Percentiles rank a stretch among this genome's conserved stretches.
These are phyloP conservation scores for Cunninghamia lanceolata DNA, from an alignment of 75 land plant species.

Conservation along the genomic window DNA sequence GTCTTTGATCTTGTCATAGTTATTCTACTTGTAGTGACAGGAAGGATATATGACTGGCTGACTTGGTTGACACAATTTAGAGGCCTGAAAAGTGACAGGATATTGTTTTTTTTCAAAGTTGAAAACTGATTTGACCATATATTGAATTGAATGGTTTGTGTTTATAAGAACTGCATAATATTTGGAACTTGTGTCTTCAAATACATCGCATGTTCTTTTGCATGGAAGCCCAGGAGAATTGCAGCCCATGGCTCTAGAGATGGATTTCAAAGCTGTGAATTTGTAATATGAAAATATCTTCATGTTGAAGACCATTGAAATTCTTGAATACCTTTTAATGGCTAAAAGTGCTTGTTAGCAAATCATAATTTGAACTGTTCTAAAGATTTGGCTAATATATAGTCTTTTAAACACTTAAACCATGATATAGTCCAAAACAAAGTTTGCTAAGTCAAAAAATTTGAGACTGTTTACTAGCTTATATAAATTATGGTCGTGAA, in stretches of 20 bases:
- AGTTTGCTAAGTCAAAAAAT: background rate
- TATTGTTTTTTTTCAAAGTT: background rate
- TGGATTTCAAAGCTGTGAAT: background rate
- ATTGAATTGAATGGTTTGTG: slow-evolving; percentile 3
- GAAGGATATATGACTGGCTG: background rate
- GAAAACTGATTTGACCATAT: slow-evolving; percentile 9
- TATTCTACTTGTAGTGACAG: background rate
- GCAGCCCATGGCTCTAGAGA: background rate
- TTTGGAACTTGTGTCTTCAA: background rate
- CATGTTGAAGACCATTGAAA: background rate
- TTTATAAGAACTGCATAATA: background rate
- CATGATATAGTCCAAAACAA: background rate
- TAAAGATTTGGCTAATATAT: background rate
- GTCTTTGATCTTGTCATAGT: slow-evolving; percentile 3
- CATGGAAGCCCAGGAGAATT: background rate
- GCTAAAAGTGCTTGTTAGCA: background rate
- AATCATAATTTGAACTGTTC: background rate
- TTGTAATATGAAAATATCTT: background rate
- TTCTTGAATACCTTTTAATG: background rate
- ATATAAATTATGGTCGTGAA: background rate
- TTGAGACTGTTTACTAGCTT: background rate
- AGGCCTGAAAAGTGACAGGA: slow-evolving; percentile 3
- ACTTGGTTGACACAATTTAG: background rate
- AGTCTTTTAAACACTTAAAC: background rate
- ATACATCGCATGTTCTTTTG: background rate